Base-by-base conservation (phyloP, 805 yeast species). In the Pichia phayaonensis region DNA sequence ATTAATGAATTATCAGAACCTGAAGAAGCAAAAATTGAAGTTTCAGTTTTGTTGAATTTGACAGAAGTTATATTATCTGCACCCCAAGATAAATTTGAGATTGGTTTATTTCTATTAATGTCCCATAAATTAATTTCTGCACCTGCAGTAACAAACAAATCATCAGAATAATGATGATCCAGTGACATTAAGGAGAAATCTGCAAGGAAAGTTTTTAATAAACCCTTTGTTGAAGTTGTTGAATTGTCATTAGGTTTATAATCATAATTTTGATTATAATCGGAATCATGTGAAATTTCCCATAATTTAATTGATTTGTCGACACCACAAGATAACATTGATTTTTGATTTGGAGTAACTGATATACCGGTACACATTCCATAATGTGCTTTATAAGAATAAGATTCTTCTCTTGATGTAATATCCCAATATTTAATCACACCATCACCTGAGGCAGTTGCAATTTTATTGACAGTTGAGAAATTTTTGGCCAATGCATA, bases 381-480 rank as follows among this genome's bases (percentile, higher is more conserved):
- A 61, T 84, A 81, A 70, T 94, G 99, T 0, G 96, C 98, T 63
- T 83, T 82, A 63, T 84, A 87, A 27, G 89, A 79, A 54, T 81
- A 80, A 1, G 78, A 66, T 63, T 94, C 96, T 18, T 80, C 81
- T 54, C 94, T 75, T 12, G 87, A 76, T 1, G 90, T 79, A 68
- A 92, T 68, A 67, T 92, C 87, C 99, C 99, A 94, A 63, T 88
- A 86, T 65, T 94, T 94, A 56, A 94, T 77, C 7, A 86, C 80
- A 61, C 99, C 99, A 66, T 94, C 99, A 36, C 96, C 99, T 8
- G 94, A 83, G 11, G 97, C 97, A 11, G 94, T 80, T 2, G 97
- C 97, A 27, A 92, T 68, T 61, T 82, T 83, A 60, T 81, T 86
- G 46, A 90, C 74, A 43, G 78, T 72, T 42, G 76, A 69, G 63